phyloP scores from a whole-genome alignment of 169 alveolate species.

The Eimeria brunetti region DNA sequence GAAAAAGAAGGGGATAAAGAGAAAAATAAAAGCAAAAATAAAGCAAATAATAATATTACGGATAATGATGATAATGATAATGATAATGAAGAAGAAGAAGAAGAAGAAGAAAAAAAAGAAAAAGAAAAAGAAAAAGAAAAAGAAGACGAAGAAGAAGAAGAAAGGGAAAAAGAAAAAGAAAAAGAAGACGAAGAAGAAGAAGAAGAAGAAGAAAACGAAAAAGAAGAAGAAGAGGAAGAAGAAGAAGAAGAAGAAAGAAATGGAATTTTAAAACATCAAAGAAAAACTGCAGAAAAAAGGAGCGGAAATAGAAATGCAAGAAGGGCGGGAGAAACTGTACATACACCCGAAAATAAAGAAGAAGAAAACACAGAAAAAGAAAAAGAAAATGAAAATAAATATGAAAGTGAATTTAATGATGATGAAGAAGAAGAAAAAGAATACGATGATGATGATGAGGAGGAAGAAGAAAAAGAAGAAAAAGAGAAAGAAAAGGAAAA shows the following conservation, averaged over 20 bases:
- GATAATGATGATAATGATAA: background rate
- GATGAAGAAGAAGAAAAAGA: no score
- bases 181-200: background rate
- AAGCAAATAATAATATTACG: background rate
- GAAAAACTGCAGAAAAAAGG: background rate
- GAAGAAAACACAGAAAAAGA: no score
- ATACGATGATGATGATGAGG: background rate
- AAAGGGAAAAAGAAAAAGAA: background rate
- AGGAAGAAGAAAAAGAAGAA: background rate
- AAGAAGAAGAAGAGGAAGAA: background rate
- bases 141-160: background rate
- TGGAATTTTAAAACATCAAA: background rate
- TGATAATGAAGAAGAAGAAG: background rate
- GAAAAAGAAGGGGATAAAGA: background rate
- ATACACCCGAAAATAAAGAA: no score
- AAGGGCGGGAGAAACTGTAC: background rate
- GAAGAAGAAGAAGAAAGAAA: background rate
- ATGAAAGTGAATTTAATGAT: no score
- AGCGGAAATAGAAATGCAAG: background rate
- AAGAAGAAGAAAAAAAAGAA: background rate
- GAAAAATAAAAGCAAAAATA: no score
- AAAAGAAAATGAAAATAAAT: no score
- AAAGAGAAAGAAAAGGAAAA: background rate
- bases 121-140: background rate
- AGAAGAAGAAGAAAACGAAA: background rate